Percentiles rank a stretch among this genome's conserved stretches.
These are phyloP conservation scores for Ustilago bromivora DNA, from an alignment of 1,284 basidiomycete species.

Conservation along the genomic window DNA sequence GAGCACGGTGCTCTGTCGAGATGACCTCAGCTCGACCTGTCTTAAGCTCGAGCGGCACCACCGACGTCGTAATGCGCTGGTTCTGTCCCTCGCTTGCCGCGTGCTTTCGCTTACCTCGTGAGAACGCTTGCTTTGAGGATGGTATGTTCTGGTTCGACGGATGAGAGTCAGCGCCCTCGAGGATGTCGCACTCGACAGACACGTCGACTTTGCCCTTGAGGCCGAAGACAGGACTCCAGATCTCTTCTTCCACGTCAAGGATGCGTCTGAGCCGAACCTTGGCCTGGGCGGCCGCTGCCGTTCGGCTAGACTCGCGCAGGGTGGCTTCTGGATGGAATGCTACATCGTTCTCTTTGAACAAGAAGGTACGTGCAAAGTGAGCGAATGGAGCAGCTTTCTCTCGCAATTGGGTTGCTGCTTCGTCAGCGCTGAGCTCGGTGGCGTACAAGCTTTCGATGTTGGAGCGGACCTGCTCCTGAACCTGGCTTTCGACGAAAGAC, in stretches of 20 bases:
- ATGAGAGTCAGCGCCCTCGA: conserved; percentile 53
- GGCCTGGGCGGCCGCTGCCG: conserved; percentile 6
- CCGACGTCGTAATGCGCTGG: conserved; percentile 56
- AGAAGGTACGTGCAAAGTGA: conserved; percentile 56
- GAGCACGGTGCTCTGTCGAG: conserved; percentile 87
- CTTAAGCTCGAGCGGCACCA: conserved; percentile 91
- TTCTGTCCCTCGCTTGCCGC: neutral
- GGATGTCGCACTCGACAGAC: conserved; percentile 75
- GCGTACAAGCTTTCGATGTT: conserved; percentile 55
- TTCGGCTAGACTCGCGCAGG: conserved; percentile 22
- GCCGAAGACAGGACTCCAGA: conserved; percentile 94
- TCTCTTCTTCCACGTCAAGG: conserved; percentile 90
- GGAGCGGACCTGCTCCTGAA: conserved; percentile 49
- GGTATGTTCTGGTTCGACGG: neutral
- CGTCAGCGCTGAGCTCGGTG: conserved; percentile 42
- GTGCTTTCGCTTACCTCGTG: conserved; percentile 9
- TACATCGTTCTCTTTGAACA: conserved; percentile 32
- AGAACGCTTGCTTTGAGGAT: conserved; percentile 15
- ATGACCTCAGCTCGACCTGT: conserved; percentile 81
- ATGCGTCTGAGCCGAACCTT: conserved; percentile 51
- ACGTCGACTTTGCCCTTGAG: conserved; percentile 96
- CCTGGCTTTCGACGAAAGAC: conserved; percentile 49
- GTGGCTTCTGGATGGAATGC: conserved; percentile 44
- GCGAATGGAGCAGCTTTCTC: conserved; percentile 55
- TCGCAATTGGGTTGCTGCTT: conserved; percentile 39